Conservation (phyloP, 139 green algal genomes). For the Pseudopediastrum boryanum region DNA sequence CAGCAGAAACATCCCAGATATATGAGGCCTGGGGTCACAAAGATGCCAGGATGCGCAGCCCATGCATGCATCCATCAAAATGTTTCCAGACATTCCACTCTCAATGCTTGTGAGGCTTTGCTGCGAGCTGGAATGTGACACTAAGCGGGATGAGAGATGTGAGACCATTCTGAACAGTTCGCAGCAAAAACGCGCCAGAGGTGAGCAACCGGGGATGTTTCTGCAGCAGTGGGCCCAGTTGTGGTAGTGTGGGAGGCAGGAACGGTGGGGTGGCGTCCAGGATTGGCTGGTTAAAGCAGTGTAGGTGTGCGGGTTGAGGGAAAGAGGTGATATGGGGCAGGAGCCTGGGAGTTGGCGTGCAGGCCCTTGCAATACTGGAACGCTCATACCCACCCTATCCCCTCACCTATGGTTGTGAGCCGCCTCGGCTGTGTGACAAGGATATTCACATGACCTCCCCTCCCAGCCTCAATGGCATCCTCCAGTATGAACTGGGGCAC, state of each 20-base stretch:
- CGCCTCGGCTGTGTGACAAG: slow-evolving; percentile 66
- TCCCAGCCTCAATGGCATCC: slow-evolving; percentile 33
- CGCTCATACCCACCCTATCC: slow-evolving; percentile 14
- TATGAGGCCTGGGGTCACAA: too few species aligned
- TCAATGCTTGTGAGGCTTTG: too few species aligned
- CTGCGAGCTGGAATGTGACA: too few species aligned
- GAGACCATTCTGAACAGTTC: too few species aligned
- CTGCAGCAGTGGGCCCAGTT: neutral
- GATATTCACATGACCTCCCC: slow-evolving; percentile 18
- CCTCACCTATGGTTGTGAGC: slow-evolving; percentile 60
- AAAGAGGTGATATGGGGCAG: neutral
- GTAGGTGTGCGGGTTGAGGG: neutral
- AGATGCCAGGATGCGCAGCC: too few species aligned
- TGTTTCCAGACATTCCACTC: too few species aligned
- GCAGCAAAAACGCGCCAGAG: too few species aligned
- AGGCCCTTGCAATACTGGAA: neutral
- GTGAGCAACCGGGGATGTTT: too few species aligned
- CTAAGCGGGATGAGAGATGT: too few species aligned
- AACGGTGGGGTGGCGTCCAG: neutral
- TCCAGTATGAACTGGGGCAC: slow-evolving; percentile 68
- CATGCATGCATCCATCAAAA: too few species aligned
- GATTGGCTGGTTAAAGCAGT: neutral
- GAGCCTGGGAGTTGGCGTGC: neutral
- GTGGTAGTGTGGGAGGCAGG: neutral
- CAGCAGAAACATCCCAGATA: too few species aligned